Percentiles rank a stretch among this genome's conserved stretches.
Evolutionary conservation across 768 basidiomycete genomes (phyloP).

Genomic region (Boletellus emodensis): DNA sequence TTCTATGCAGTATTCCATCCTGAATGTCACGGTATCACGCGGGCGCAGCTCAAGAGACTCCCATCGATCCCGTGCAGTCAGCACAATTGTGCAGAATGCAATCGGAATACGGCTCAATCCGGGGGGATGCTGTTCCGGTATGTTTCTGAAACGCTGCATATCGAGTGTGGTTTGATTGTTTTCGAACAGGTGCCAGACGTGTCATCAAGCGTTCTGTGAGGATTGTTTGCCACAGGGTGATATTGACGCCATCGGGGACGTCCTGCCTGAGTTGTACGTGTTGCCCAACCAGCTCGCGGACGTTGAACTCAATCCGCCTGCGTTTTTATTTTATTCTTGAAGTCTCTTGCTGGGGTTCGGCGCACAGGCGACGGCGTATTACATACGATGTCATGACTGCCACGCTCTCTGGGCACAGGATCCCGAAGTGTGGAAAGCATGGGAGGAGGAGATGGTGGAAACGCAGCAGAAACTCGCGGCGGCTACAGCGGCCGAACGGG

Average conservation of each 20-base stretch:
- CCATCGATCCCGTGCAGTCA: conserved; percentile 41
- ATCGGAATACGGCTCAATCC: conserved; percentile 40
- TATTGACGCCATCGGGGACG: conserved; percentile 49
- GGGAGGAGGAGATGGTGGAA: conserved; percentile 41
- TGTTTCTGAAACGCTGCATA: background rate
- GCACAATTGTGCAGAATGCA: conserved; percentile 46
- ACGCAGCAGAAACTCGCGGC: conserved; percentile 34
- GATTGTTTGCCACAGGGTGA: conserved; percentile 54
- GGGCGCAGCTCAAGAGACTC: conserved; percentile 26
- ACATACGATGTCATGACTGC: conserved; percentile 51
- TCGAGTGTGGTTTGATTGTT: conserved; percentile 3
- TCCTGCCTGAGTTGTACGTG: conserved; percentile 55
- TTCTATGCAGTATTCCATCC: conserved; percentile 47
- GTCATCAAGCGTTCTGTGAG: conserved; percentile 56
- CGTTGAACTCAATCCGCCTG: no score
- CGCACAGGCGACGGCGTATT: conserved; percentile 37
- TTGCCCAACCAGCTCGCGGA: no score
- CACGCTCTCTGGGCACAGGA: conserved; percentile 34
- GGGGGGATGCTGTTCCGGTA: conserved; percentile 62
- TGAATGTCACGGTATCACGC: conserved; percentile 41
- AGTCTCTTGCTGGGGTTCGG: conserved; percentile 43
- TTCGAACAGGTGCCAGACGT: conserved; percentile 49
- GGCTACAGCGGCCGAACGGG: background rate
- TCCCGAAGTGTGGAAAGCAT: conserved; percentile 37
- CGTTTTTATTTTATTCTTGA: background rate